Percentiles rank a stretch among this genome's conserved stretches.
These are phyloP conservation scores for Pleurotus pulmonarius DNA, from an alignment of 768 basidiomycete species.

Conservation along the genomic window DNA sequence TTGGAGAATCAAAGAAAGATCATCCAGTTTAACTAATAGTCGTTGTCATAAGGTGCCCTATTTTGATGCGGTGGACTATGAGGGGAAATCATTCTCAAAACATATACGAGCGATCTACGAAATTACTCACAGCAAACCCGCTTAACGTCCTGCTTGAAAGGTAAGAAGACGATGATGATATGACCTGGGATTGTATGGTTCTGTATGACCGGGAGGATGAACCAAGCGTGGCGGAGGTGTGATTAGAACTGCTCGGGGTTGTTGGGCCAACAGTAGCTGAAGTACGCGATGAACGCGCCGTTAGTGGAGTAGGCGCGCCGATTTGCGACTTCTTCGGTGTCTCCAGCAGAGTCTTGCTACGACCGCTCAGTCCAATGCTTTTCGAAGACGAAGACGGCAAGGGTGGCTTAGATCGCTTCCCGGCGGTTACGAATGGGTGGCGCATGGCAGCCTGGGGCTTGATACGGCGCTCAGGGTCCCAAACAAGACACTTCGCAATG, in stretches of 20 bases:
- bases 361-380: constrained; percentile 52
- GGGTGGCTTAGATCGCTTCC: constrained; percentile 49
- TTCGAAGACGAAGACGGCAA: constrained; percentile 37
- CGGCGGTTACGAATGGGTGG: constrained; percentile 81
- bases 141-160: constrained; percentile 73
- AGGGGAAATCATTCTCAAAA: neutral
- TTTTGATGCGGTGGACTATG: constrained; percentile 38
- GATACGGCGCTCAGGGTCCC: constrained; percentile 95
- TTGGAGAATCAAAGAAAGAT: constrained; percentile 18
- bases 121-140: constrained; percentile 55
- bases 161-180: constrained; percentile 73
- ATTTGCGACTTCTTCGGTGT: constrained; percentile 91
- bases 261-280: constrained; percentile 46
- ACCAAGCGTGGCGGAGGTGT: constrained; percentile 48
- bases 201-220: constrained; percentile 65
- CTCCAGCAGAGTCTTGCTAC: constrained; percentile 51
- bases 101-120: no score
- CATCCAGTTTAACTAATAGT: constrained; percentile 8
- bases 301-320: constrained; percentile 83
- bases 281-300: constrained; percentile 68
- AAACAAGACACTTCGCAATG: constrained; percentile 92
- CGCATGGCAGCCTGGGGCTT: constrained; percentile 92
- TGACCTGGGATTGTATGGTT: constrained; percentile 62
- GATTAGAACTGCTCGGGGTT: constrained; percentile 55
- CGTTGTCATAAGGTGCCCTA: constrained; percentile 18